These are phyloP conservation scores for Epichloe coenophiala DNA, from an alignment of 2,329 filamentous ascomycete species.

Conservation along the genomic window DNA sequence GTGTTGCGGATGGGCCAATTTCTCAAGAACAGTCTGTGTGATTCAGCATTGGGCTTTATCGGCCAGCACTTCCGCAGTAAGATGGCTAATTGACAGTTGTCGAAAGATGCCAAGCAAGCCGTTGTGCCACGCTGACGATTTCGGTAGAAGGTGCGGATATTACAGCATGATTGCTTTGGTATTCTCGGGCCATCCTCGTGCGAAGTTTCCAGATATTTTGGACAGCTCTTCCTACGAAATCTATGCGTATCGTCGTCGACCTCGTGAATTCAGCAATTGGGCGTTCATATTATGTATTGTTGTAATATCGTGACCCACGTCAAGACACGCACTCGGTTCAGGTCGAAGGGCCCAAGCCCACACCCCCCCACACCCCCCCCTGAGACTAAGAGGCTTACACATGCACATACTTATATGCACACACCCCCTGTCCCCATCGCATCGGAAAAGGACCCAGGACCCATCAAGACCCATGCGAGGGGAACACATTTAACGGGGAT, in stretches of 20 bases:
- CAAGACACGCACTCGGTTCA: background rate
- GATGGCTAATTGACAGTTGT: background rate
- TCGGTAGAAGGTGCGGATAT: background rate
- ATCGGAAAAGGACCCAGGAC: constrained; percentile 3
- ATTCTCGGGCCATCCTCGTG: too few species aligned
- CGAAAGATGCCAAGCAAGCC: too few species aligned
- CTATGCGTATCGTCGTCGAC: background rate
- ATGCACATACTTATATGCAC: background rate
- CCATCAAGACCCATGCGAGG: constrained; percentile 1
- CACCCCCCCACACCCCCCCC: background rate
- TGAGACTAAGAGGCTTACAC: background rate
- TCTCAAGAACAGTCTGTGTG: background rate
- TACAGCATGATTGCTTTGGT: too few species aligned
- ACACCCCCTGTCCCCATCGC: constrained; percentile 3
- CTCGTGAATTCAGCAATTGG: background rate
- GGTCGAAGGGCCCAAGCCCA: background rate
- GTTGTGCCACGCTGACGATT: background rate
- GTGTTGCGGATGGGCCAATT: background rate
- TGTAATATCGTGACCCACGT: background rate
- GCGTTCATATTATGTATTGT: background rate
- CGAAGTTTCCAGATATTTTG: too few species aligned
- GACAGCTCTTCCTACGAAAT: too few species aligned
- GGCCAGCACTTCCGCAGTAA: background rate
- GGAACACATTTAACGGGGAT: constrained; percentile 2
- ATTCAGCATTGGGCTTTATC: background rate